phyloP scores from a whole-genome alignment of 2,329 filamentous ascomycete genomes.

The Aspergillus quadricinctus region DNA sequence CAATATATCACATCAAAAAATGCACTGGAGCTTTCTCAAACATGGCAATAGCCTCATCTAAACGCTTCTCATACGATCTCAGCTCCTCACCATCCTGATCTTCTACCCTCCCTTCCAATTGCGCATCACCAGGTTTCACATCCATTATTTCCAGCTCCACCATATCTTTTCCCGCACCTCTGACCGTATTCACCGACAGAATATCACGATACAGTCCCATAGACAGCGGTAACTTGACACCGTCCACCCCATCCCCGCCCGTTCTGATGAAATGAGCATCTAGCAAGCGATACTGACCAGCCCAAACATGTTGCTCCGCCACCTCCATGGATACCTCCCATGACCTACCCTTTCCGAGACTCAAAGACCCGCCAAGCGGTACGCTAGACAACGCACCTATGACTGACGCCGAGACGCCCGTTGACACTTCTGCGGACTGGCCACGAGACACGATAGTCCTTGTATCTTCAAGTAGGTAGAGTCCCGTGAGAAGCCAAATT shows the following conservation, averaged over 20 bases:
- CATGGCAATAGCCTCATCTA: conserved; percentile 19
- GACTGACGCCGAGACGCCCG: conserved; percentile 15
- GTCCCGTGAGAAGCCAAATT: conserved; percentile 21
- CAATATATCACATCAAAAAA: conserved; percentile 10
- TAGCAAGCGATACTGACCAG: conserved; percentile 21
- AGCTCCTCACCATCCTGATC: conserved; percentile 15
- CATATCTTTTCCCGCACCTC: conserved; percentile 3
- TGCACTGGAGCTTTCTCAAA: conserved; percentile 23
- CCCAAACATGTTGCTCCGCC: conserved; percentile 24
- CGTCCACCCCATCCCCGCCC: conserved; percentile 6
- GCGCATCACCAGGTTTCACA: not conserved
- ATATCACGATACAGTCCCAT: conserved; percentile 22
- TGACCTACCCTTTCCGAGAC: conserved; percentile 13
- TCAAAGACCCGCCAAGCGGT: conserved; percentile 20
- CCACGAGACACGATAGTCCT: conserved; percentile 14
- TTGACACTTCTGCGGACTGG: conserved; percentile 11
- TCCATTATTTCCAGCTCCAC: conserved; percentile 7
- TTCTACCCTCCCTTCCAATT: not conserved
- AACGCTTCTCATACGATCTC: conserved; percentile 18
- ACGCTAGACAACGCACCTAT: conserved; percentile 19
- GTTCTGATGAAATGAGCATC: conserved; percentile 18
- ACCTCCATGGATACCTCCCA: conserved; percentile 23
- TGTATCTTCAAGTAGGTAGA: conserved; percentile 19
- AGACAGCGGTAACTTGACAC: conserved; percentile 9
- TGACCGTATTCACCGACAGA: conserved; percentile 15